Percentiles rank a stretch among this genome's conserved stretches.
These are phyloP conservation scores for Phaeophleospora eucalypticola DNA, from an alignment of 2,329 filamentous ascomycete species.

Conservation along the genomic window DNA sequence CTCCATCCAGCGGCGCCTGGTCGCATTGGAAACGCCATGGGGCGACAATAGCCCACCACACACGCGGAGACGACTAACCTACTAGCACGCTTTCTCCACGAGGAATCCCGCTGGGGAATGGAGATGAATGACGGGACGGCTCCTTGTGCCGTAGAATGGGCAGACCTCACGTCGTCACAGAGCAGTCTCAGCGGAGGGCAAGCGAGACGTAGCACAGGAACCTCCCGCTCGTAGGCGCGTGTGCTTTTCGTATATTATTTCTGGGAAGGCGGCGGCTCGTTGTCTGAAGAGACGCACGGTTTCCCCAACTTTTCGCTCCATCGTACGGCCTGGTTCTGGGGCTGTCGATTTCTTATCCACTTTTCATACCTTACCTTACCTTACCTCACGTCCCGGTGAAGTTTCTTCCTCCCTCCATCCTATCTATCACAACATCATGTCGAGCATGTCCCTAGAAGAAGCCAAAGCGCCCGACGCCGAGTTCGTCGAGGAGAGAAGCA, in stretches of 20 bases:
- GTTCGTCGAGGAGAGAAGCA: conserved; percentile 20
- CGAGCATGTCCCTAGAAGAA: conserved; percentile 12
- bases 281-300: neutral
- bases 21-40: too few species aligned
- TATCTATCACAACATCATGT: neutral
- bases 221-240: neutral
- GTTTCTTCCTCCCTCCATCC: too few species aligned
- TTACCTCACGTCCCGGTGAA: too few species aligned
- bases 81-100: neutral
- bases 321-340: neutral
- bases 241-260: neutral
- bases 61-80: neutral
- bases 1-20: too few species aligned
- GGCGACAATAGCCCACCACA: too few species aligned
- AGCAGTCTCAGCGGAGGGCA: neutral
- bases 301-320: neutral
- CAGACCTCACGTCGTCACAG: neutral
- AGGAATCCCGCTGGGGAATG: neutral
- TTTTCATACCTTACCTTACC: too few species aligned
- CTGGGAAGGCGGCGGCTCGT: neutral
- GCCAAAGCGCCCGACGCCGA: conserved; percentile 21
- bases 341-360: neutral
- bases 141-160: neutral
- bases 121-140: neutral
- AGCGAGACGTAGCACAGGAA: neutral